Base-by-base conservation (phyloP, 2,329 filamentous ascomycete species). In the Passalora sequoiae region DNA sequence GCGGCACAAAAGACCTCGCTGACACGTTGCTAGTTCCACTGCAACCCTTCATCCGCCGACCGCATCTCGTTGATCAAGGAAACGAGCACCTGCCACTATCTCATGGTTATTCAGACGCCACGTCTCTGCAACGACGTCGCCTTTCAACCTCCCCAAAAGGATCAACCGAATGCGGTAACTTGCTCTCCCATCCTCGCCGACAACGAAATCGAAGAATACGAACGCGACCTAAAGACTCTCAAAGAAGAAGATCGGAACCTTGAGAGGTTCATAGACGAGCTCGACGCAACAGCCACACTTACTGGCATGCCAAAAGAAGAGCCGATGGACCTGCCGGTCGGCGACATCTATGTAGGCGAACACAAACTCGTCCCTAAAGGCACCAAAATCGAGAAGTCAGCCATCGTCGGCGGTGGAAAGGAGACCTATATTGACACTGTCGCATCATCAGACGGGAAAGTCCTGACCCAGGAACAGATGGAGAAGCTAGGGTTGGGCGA, bases 21-120 rank as follows among this genome's bases (percentile, higher is more conserved):
- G 38, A 21, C 15, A 8, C 8, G n/a, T 12, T 15, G n/a, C 28
- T 40, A 83, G 66, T 84, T 81, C 53, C 81, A 84, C 58, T 95
- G 89, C 69, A 83, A 86, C 57, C 87, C 86, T 0, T 82, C 85
- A 37, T 73, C 81, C 28, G 73, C 71, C 35, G 83, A 94, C 62
- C 80, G 83, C 36, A 95, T 96, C 57, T 84, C 83, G 31, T 89
- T 87, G 80, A 94, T 96, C 67, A 95, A 95, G 65, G 89, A 96
- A 64, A 80, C 91, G 1, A 85, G 84, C 2, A 95, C 88, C 8
- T 96, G 89, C 68, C 81, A 87, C 9, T 96, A 96, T 62, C 74
- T 95, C 41, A 95, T 96, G 89, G 80, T 94, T 22, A 79, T 96
- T 50, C 85, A 94, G 62, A 95, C 89, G 0, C 87, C 89, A 0